Conservation (phyloP, 2,329 filamentous ascomycete genomes). For the Alternaria brassicae region DNA sequence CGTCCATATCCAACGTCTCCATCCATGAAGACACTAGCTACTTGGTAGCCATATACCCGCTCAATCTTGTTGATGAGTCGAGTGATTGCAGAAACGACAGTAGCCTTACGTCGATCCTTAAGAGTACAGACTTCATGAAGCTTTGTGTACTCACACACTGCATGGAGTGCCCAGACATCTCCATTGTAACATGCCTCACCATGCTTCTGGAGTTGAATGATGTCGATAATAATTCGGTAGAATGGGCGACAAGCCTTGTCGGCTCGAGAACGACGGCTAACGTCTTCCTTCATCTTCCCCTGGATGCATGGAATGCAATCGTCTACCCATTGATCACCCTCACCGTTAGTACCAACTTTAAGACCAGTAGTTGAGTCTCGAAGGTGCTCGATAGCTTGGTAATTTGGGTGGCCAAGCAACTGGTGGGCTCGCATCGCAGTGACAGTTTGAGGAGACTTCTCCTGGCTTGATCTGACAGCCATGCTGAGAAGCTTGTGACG, state of each 20-base stretch:
- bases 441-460: neutral
- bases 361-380: neutral
- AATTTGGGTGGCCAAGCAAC: neutral
- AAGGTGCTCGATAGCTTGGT: constrained; percentile 4
- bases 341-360: neutral
- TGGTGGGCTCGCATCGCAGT: neutral
- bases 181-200: constrained; percentile 8
- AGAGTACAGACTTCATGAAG: constrained; percentile 1
- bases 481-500: neutral
- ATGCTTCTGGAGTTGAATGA: constrained; percentile 7
- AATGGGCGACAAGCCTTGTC: neutral
- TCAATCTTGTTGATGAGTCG: constrained; percentile 1
- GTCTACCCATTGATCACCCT: neutral
- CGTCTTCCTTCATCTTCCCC: constrained; percentile 8
- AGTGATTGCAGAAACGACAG: neutral
- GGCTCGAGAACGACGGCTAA: neutral
- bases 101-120: neutral
- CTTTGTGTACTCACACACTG: constrained; percentile 2
- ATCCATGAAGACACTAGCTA: neutral
- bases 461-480: neutral
- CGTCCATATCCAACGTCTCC: neutral
- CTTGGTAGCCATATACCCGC: neutral
- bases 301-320: neutral
- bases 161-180: constrained; percentile 1
- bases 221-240: neutral